Evolutionary conservation across 176 grass and related monocot species (phyloP).

Genomic region (Juncus inflexus): DNA sequence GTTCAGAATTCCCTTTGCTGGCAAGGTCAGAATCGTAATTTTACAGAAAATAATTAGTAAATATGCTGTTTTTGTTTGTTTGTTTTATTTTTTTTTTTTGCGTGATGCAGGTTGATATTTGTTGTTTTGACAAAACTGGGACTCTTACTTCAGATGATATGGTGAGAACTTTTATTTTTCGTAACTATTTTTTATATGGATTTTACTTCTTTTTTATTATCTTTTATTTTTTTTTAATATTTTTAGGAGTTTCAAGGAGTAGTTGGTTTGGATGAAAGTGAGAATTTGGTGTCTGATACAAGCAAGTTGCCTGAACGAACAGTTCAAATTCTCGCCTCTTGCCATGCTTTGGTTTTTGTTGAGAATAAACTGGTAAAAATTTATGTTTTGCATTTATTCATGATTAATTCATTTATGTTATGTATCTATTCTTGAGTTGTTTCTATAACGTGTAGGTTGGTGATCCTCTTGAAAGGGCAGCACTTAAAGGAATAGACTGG

Average conservation of each 20-base stretch:
- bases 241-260: conserved; percentile 99
- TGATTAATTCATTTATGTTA: background rate
- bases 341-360: conserved; percentile 96
- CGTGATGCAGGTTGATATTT: conserved; percentile 87
- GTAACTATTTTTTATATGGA: background rate
- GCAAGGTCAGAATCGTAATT: conserved; percentile 65
- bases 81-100: conserved; percentile 30
- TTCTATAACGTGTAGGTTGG: conserved; percentile 55
- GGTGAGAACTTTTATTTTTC: conserved; percentile 40
- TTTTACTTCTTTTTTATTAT: background rate
- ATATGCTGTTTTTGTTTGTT: background rate
- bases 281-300: conserved; percentile 66
- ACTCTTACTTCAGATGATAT: conserved; percentile 99
- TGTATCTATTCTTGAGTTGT: background rate
- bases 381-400: background rate
- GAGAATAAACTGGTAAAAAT: conserved; percentile 87
- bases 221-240: conserved; percentile 5
- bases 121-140: conserved; percentile 97
- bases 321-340: conserved; percentile 74
- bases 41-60: background rate
- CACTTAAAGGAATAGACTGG: conserved; percentile 97
- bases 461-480: conserved; percentile 98
- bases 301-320: conserved; percentile 62
- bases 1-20: conserved; percentile 99
- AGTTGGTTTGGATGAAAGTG: conserved; percentile 63